Evolutionary conservation across 2,329 filamentous ascomycete species (phyloP).

Genomic region (Aureobasidium sp.): DNA sequence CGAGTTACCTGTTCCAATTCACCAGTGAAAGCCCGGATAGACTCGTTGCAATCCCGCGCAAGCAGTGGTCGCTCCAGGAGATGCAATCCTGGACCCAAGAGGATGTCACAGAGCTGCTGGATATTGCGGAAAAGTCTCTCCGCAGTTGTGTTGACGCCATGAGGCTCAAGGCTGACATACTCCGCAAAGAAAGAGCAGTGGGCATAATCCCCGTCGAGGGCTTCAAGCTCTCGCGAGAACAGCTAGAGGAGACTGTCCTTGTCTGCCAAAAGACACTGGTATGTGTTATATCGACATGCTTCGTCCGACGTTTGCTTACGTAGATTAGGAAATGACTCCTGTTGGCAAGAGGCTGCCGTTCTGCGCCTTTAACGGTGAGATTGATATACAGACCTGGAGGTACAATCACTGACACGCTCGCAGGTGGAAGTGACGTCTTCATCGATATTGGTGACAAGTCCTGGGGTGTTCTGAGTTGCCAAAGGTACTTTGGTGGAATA

Average conservation of each 20-base stretch:
- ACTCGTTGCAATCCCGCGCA: slow-evolving; percentile 57
- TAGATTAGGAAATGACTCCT: slow-evolving; percentile 57
- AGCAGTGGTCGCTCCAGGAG: slow-evolving; percentile 67
- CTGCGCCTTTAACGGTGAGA: slow-evolving; percentile 82
- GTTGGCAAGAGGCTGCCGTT: slow-evolving; percentile 71
- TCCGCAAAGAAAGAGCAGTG: slow-evolving; percentile 73
- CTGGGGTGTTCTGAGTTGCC: slow-evolving; percentile 88
- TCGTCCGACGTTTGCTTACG: slow-evolving; percentile 5
- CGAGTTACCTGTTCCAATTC: slow-evolving; percentile 89
- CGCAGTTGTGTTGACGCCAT: slow-evolving; percentile 74
- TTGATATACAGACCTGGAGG: not conserved
- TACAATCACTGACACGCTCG: not conserved
- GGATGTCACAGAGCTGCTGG: slow-evolving; percentile 73
- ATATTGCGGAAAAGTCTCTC: slow-evolving; percentile 80
- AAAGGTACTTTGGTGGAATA: slow-evolving; percentile 78
- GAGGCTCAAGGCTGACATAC: slow-evolving; percentile 67
- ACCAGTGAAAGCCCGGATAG: slow-evolving; percentile 57
- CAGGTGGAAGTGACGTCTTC: slow-evolving; percentile 87
- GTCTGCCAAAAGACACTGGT: slow-evolving; percentile 82
- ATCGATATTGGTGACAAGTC: slow-evolving; percentile 98
- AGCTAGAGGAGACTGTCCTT: slow-evolving; percentile 89
- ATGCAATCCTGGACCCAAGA: slow-evolving; percentile 71
- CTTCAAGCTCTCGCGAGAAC: slow-evolving; percentile 63
- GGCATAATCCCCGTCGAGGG: slow-evolving; percentile 39
- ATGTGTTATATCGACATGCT: slow-evolving; percentile 13